A percentile compares a stretch with the other conserved stretches of the same genome.
phyloP scores from a whole-genome alignment of 495 filamentous ascomycete species.

The Melanomma pulvis-pyrius region DNA sequence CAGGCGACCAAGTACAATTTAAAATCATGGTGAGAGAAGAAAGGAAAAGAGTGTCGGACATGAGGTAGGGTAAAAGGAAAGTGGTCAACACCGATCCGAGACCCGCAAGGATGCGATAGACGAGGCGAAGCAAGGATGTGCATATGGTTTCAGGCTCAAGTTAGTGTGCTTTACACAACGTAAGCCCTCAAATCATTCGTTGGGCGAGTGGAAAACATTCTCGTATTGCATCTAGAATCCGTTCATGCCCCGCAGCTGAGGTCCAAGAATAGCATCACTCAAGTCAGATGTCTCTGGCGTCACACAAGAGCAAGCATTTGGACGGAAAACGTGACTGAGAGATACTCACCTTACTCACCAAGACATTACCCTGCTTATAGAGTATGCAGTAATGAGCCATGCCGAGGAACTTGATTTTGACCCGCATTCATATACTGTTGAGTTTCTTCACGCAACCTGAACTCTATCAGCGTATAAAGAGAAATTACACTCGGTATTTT shows the following conservation, averaged over 20 bases:
- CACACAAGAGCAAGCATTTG: background rate
- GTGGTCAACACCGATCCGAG: background rate
- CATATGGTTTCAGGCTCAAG: slow-evolving; percentile 1
- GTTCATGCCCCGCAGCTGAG: slow-evolving; percentile 23
- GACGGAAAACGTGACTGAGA: background rate
- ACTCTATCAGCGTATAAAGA: background rate
- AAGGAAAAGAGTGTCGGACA: background rate
- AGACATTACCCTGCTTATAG: background rate
- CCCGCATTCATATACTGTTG: too few relatives aligned
- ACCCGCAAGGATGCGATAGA: background rate
- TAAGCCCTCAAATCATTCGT: slow-evolving; percentile 3
- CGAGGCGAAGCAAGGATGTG: background rate
- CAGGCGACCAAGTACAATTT: background rate
- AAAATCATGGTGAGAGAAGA: background rate
- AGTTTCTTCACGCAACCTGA: background rate
- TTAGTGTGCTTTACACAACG: slow-evolving; percentile 10
- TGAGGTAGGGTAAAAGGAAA: background rate
- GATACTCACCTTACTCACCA: background rate
- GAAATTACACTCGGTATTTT: slow-evolving; percentile 1
- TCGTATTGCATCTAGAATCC: slow-evolving; percentile 8
- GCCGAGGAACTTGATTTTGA: background rate
- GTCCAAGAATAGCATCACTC: slow-evolving; percentile 13
- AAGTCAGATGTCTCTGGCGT: background rate
- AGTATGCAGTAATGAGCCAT: too few relatives aligned
- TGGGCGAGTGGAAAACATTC: background rate